Base-by-base conservation (phyloP, 1,284 basidiomycete species). In the Sanghuangporus weigelae region DNA sequence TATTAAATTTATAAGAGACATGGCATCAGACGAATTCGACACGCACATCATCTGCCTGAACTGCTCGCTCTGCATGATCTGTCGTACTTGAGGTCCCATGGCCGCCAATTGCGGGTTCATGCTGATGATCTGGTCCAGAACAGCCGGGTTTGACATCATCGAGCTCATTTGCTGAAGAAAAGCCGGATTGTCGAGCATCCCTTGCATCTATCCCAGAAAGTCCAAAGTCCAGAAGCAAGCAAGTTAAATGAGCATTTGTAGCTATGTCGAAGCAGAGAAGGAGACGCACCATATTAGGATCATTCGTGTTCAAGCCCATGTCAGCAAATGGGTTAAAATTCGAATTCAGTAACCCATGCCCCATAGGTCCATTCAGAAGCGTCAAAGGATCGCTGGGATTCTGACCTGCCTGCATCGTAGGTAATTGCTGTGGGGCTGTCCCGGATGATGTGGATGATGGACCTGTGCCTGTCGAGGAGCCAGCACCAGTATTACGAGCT, bases 281-380 rank as follows among this genome's bases (percentile, higher is more conserved):
- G 36, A 14, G 39, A 71, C 84, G 69, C 67, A 93, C 91, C 84
- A 95, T 92, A 73, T 96, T 96, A 1, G 93, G 94, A 71, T 95
- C 94, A 69, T 90, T 90, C 4, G 84, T 79, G 72, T 97, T 97
- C 58, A 95, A 68, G 8, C 93, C 90, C 83, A 95, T 85, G 3
- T 89, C 89, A 1, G 88, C 82, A 69, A 97, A 96, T 0, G 95
- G 94, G 71, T 96, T 96, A 72, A 95, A 80, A 3, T 89, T 90
- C 0, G 86, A 88, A 83, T 91, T 84, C 36, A 68, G 59, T 14
- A 82, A 78, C 4, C 89, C 90, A 68, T 85, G 90, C 1, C 85
- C 89, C 72, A 83, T 75, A 69, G 86, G 85, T 7, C 84, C 79
- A 71, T 92, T 92, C 51, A 92, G 79, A 66, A 84, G 84, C 0